Conservation (phyloP, 257 asterid genomes). For the Solanum piurae region DNA sequence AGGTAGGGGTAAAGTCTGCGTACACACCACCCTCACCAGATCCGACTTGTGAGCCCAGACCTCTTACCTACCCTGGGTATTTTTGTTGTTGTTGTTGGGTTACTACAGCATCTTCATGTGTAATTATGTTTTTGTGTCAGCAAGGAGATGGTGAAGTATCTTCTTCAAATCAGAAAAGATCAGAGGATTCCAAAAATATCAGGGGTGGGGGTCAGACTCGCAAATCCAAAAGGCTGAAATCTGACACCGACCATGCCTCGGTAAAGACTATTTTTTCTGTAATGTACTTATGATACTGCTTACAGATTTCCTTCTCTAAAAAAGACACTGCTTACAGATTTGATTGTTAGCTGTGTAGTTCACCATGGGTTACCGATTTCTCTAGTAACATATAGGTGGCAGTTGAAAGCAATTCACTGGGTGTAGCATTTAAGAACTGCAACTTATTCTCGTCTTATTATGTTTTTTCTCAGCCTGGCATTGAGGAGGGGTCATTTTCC, state of each 20-base stretch:
- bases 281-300: not conserved
- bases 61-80: not conserved
- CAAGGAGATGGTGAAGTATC: not conserved
- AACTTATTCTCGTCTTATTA: not conserved
- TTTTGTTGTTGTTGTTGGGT: not conserved
- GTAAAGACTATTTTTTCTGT: conserved; percentile 3
- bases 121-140: not conserved
- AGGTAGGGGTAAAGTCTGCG: not conserved
- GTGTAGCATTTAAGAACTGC: not conserved
- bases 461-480: not conserved
- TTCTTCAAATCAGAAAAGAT: conserved; percentile 5
- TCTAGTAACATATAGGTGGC: not conserved
- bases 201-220: conserved; percentile 1
- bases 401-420: not conserved
- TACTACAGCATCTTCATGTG: not conserved
- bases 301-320: not conserved
- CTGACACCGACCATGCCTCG: not conserved
- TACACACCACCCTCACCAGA: not conserved
- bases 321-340: not conserved
- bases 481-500: not conserved
- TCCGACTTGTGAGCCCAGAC: not conserved
- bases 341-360: not conserved
- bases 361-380: not conserved
- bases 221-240: not conserved
- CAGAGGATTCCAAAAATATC: not conserved